Conservation (phyloP, 2,329 filamentous ascomycete species). For the Aureobasidium sp. region DNA sequence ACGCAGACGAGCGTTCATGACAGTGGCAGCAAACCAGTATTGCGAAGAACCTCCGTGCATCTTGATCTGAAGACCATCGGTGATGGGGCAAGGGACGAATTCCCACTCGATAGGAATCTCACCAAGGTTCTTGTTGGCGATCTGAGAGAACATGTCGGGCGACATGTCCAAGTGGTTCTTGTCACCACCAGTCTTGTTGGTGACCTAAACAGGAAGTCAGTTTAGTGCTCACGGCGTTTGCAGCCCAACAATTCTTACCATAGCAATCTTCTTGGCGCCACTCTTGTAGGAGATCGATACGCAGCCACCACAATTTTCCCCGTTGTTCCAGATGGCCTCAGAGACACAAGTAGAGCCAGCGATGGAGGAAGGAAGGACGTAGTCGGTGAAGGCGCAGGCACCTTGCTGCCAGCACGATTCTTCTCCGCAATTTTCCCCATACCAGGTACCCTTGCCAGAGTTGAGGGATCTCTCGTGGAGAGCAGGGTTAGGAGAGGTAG, state of each 20-base stretch:
- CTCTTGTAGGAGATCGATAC: conserved; percentile 16
- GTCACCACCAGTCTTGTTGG: conserved; percentile 17
- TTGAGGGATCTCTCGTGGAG: not conserved
- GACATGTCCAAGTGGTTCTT: conserved; percentile 19
- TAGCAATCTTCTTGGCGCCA: conserved; percentile 11
- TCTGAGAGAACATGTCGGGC: conserved; percentile 16
- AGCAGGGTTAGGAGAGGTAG: not conserved
- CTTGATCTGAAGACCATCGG: conserved; percentile 43
- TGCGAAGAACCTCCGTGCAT: conserved; percentile 48
- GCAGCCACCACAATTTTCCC: conserved; percentile 15
- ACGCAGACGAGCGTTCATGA: conserved; percentile 55
- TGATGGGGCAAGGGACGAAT: conserved; percentile 47
- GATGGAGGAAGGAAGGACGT: conserved; percentile 11
- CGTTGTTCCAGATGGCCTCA: conserved; percentile 16
- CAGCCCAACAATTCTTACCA: not conserved
- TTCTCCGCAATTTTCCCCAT: conserved; percentile 18
- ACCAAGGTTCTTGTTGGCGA: conserved; percentile 16
- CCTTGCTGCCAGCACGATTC: conserved; percentile 20
- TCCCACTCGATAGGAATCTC: conserved; percentile 32
- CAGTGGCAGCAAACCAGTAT: conserved; percentile 57
- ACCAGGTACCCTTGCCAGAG: conserved; percentile 13
- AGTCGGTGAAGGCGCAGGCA: conserved; percentile 15
- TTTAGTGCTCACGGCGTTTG: not conserved
- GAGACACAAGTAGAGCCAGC: conserved; percentile 15
- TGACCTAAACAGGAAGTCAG: not conserved